These are phyloP conservation scores for Rachicladosporium sp. DNA, from an alignment of 2,329 filamentous ascomycete genomes.

Conservation along the genomic window DNA sequence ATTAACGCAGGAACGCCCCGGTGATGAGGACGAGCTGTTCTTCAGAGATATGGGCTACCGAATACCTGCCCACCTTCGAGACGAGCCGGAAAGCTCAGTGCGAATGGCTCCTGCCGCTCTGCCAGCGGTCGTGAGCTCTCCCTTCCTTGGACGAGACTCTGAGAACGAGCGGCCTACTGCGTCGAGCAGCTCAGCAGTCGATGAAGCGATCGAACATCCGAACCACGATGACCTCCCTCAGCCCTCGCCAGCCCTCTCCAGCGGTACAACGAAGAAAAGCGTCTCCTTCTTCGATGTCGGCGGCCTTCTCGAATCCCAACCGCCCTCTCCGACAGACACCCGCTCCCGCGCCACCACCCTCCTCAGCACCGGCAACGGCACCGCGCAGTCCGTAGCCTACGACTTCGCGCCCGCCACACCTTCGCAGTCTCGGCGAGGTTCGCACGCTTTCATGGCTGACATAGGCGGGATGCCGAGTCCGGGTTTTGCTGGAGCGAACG, in stretches of 20 bases:
- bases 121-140: conserved; percentile 19
- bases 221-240: conserved; percentile 5
- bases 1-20: conserved; percentile 54
- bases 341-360: conserved; percentile 44
- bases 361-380: conserved; percentile 35
- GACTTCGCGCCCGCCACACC: conserved; percentile 26
- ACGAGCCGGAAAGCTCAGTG: conserved; percentile 14
- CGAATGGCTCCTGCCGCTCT: conserved; percentile 29
- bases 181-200: conserved; percentile 2
- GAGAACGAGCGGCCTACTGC: conserved; percentile 1
- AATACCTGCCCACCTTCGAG: conserved; percentile 39
- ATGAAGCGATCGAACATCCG: background rate
- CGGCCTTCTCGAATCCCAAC: conserved; percentile 53
- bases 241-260: conserved; percentile 11
- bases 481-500: background rate
- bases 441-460: conserved; percentile 20
- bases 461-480: conserved; percentile 19
- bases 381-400: conserved; percentile 24
- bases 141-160: background rate
- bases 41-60: conserved; percentile 59
- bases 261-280: conserved; percentile 7
- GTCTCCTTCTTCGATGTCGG: conserved; percentile 82
- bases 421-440: conserved; percentile 15
- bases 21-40: conserved; percentile 84
- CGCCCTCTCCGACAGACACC: conserved; percentile 11